Evolutionary conservation across 306 rosid genomes (phyloP).

Genomic region (Sicyos edulis): DNA sequence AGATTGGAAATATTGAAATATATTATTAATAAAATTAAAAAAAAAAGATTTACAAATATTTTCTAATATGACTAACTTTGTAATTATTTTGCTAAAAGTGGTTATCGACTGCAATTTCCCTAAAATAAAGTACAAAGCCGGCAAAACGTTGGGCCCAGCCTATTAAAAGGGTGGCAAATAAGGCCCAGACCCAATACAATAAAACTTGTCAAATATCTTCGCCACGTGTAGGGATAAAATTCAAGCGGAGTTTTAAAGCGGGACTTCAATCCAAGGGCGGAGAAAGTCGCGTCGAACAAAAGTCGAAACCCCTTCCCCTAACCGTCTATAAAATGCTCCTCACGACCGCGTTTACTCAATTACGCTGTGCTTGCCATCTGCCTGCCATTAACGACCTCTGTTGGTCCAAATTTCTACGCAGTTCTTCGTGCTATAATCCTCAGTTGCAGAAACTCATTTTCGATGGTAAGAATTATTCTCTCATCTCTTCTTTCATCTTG

Average conservation of each 20-base stretch:
- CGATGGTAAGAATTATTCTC: constrained; percentile 8
- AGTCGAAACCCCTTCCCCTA: constrained; percentile 19
- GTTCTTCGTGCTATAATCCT: background rate
- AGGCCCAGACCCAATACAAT: background rate
- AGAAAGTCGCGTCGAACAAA: constrained; percentile 27
- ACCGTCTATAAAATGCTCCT: background rate
- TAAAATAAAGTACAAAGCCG: background rate
- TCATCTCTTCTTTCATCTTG: too few relatives aligned
- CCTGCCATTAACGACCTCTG: background rate
- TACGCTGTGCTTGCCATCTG: background rate
- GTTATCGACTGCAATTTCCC: too few relatives aligned
- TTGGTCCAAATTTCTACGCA: background rate
- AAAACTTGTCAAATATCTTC: background rate
- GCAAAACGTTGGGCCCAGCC: background rate
- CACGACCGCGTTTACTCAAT: background rate
- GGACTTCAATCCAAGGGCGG: constrained; percentile 20
- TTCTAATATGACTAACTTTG: too few relatives aligned
- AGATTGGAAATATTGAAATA: too few relatives aligned
- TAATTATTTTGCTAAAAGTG: too few relatives aligned
- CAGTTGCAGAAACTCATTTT: background rate
- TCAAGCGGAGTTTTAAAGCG: constrained; percentile 31
- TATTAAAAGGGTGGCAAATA: too few relatives aligned
- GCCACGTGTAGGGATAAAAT: constrained; percentile 25
- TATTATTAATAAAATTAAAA: too few relatives aligned
- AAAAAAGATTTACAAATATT: too few relatives aligned